Base-by-base conservation (phyloP, 1,139 yeast species). In the Zygotorulaspora mrakii region DNA sequence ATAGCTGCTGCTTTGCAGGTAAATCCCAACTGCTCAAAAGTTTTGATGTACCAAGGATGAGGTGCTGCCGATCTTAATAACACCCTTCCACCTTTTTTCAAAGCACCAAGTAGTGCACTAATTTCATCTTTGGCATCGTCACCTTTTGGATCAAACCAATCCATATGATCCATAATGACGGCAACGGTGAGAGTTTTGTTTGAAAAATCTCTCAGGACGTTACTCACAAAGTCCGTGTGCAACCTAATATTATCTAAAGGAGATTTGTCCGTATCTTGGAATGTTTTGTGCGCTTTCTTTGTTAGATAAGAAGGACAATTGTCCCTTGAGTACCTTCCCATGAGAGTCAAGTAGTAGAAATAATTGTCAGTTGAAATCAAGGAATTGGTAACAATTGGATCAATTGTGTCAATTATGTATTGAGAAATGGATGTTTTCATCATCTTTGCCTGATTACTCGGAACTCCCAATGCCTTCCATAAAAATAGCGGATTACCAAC, bases 121-220 rank as follows among this genome's bases (percentile, higher is more conserved):
- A 85, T 79, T 61, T 85, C 94, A 39, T 72, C 69, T 35, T 70
- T 66, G 9, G 86, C 91, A 23, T 81, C 89, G 6, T 55, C 54
- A 12, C 82, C 82, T 14, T 69, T 61, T 28, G 85, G 82, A 51
- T 79, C 80, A 58, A 84, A 84, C 94, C 94, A 85, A 63, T 85
- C 95, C 91, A 84, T 82, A 60, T 85, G 95, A 61, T 85, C 95
- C 95, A 85, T 85, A 42, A 85, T 82, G 35, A 85, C 76, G 18
- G 91, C 91, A 54, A 81, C 79, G 7, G 88, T 77, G 37, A 85
- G 72, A 13, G 87, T 75, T 42, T 74, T 73, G 39, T 73, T 70
- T 25, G 77, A 69, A 43, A 85, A 67, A 48, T 91, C 70, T 34
- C 76, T 78, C 48, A 82, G 77, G 2, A 84, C 94, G 53, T 83